Conservation (phyloP, 306 rosid genomes). For the Arachis stenosperma region DNA sequence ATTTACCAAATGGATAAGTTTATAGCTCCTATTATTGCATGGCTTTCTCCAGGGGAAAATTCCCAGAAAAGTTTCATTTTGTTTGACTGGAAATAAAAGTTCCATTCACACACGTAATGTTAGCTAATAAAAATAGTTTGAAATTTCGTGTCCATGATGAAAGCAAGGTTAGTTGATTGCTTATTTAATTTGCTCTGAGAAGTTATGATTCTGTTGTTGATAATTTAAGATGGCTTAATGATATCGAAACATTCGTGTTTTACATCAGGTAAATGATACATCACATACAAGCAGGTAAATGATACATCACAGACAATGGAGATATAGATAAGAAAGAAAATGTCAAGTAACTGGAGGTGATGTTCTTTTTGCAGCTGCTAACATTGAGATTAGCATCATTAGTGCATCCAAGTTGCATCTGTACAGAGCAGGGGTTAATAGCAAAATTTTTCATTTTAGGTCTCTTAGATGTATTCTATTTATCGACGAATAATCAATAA, state of each 20-base stretch:
- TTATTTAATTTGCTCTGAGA: background rate
- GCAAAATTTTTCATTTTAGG: constrained; percentile 51
- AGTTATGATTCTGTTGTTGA: background rate
- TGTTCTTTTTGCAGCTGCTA: constrained; percentile 83
- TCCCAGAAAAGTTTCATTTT: background rate
- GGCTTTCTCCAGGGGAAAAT: background rate
- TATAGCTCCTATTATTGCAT: no score
- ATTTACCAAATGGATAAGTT: no score
- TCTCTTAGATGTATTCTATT: constrained; percentile 33
- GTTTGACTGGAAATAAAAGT: background rate
- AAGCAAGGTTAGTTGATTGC: constrained; percentile 60
- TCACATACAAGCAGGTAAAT: no score
- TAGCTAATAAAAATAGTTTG: constrained; percentile 64
- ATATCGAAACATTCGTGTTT: no score
- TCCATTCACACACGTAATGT: constrained; percentile 85
- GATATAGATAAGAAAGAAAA: no score
- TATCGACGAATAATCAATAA: constrained; percentile 34
- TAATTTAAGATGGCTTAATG: background rate
- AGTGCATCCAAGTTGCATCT: constrained; percentile 65
- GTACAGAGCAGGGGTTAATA: constrained; percentile 81
- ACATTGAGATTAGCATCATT: constrained; percentile 58
- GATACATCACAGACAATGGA: no score
- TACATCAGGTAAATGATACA: no score
- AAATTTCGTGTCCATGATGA: constrained; percentile 66
- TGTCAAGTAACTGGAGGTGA: no score